Evolutionary conservation across 306 rosid species (phyloP).

Genomic region (Quercus alba): DNA sequence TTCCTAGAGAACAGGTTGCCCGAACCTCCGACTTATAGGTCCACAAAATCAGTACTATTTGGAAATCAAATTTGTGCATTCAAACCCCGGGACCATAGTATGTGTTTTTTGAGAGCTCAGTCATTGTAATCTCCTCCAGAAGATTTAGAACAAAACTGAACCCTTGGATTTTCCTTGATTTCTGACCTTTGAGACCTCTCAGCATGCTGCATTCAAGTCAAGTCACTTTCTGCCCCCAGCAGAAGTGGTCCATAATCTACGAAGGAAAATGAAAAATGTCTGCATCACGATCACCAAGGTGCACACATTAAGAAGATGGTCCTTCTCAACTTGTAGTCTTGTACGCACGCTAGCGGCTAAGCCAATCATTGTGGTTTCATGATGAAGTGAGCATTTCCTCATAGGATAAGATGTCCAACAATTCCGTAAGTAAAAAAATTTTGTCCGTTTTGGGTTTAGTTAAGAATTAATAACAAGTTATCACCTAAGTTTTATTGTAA

Average conservation of each 20-base stretch:
- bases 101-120: slow-evolving; percentile 37
- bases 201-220: slow-evolving; percentile 23
- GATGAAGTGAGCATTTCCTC: neutral
- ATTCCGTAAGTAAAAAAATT: no score
- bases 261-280: neutral
- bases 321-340: slow-evolving; percentile 17
- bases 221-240: slow-evolving; percentile 22
- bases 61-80: slow-evolving; percentile 14
- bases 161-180: neutral
- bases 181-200: neutral
- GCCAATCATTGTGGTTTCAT: neutral
- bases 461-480: no score
- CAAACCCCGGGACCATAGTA: slow-evolving; percentile 21
- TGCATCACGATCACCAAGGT: no score
- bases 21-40: slow-evolving; percentile 53
- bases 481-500: no score
- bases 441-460: no score
- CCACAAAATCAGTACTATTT: slow-evolving; percentile 59
- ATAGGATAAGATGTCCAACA: neutral
- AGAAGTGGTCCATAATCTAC: slow-evolving; percentile 34
- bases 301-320: neutral
- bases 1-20: slow-evolving; percentile 46
- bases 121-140: slow-evolving; percentile 26
- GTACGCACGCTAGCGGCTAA: neutral
- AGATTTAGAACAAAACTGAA: neutral